Evolutionary conservation across 2,329 filamentous ascomycete species (phyloP).

Genomic region (Ceratocystis cubensis): DNA sequence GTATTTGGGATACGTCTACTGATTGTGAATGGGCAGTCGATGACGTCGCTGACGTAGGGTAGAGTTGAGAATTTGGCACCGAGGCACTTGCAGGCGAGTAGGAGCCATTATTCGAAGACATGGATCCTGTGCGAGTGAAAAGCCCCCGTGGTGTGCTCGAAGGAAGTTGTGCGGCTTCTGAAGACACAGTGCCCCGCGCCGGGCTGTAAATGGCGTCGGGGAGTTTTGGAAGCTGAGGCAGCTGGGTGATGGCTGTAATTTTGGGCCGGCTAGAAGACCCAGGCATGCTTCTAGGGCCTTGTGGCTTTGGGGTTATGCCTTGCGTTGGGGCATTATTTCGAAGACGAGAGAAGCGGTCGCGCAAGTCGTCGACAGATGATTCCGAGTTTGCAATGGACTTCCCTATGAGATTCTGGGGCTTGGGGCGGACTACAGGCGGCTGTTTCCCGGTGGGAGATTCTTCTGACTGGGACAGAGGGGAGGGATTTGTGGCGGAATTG

Average conservation of each 20-base stretch:
- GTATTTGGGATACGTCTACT: not conserved
- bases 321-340: constrained; percentile 31
- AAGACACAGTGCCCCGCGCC: constrained; percentile 56
- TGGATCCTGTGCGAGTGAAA: constrained; percentile 47
- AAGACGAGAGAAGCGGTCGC: constrained; percentile 45
- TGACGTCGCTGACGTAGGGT: not conserved
- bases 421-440: constrained; percentile 8
- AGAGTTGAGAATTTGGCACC: not conserved
- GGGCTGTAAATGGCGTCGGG: constrained; percentile 69
- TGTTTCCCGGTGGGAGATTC: not conserved
- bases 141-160: constrained; percentile 52
- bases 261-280: constrained; percentile 32
- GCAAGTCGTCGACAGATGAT: constrained; percentile 36
- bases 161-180: constrained; percentile 51
- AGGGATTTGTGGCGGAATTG: constrained; percentile 1
- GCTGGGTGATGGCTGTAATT: constrained; percentile 38
- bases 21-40: not conserved
- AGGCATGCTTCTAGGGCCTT: constrained; percentile 43
- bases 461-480: constrained; percentile 15
- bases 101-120: constrained; percentile 18
- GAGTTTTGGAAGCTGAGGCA: constrained; percentile 51
- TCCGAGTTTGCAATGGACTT: constrained; percentile 28
- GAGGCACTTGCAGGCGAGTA: constrained; percentile 2
- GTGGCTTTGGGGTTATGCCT: constrained; percentile 39
- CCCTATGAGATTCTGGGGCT: constrained; percentile 6